These are phyloP conservation scores for Amaranthus hypochondriacus DNA, from an alignment of 148 eudicot genomes.

Conservation along the genomic window DNA sequence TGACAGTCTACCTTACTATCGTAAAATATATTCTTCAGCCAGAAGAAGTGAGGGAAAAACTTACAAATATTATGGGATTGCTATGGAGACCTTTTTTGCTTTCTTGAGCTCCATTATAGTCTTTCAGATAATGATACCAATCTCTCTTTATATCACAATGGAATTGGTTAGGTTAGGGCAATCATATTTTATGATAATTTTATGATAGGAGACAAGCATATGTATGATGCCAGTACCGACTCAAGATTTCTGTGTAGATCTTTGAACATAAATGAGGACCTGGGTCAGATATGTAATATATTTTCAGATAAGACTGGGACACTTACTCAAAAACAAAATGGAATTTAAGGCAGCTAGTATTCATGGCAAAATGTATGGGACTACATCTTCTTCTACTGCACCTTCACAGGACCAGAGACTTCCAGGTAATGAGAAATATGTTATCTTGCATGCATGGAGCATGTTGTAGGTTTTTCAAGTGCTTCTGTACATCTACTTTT, in stretches of 20 bases:
- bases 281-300: conserved; percentile 88
- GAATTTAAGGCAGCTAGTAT: conserved; percentile 82
- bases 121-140: conserved; percentile 98
- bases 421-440: conserved; percentile 36
- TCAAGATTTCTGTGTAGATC: conserved; percentile 97
- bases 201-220: conserved; percentile 70
- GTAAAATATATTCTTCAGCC: conserved; percentile 55
- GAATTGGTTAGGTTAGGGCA: conserved; percentile 96
- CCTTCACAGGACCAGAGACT: conserved; percentile 27
- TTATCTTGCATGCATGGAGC: not conserved
- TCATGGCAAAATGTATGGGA: conserved; percentile 62
- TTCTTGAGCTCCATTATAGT: conserved; percentile 91
- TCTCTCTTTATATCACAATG: conserved; percentile 88
- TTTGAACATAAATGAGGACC: conserved; percentile 93
- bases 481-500: not conserved
- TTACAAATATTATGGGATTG: conserved; percentile 76
- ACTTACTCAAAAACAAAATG: conserved; percentile 90
- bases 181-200: conserved; percentile 81
- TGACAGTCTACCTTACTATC: conserved; percentile 80
- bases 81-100: conserved; percentile 86
- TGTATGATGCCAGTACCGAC: conserved; percentile 57
- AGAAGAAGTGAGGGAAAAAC: conserved; percentile 41
- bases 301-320: conserved; percentile 97
- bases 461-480: not conserved
- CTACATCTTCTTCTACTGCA: conserved; percentile 27